Evolutionary conservation across 2,329 filamentous ascomycete genomes (phyloP).

Genomic region (Zelopaecilomyces penicillatus): DNA sequence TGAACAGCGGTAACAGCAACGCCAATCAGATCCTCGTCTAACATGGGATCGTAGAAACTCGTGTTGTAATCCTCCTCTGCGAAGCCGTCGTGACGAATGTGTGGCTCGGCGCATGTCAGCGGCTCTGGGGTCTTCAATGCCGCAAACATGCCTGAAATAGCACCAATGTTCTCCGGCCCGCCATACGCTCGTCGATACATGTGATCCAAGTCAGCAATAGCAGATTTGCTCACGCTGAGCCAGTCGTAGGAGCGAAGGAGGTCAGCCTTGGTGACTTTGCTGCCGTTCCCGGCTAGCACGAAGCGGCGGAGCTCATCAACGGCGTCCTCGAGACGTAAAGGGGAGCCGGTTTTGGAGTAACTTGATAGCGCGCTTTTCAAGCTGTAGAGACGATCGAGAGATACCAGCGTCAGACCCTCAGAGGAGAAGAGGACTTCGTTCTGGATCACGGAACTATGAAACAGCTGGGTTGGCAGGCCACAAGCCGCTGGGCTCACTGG

Average conservation of each 20-base stretch:
- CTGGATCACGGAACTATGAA: constrained; percentile 48
- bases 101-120: constrained; percentile 1
- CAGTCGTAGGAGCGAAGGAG: constrained; percentile 49
- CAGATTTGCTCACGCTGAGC: constrained; percentile 42
- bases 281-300: constrained; percentile 44
- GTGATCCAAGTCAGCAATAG: constrained; percentile 44
- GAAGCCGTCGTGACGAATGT: constrained; percentile 13
- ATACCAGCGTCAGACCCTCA: constrained; percentile 49
- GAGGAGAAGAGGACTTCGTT: constrained; percentile 54
- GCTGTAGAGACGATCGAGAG: constrained; percentile 55
- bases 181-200: constrained; percentile 52
- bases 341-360: constrained; percentile 41
- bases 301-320: constrained; percentile 55
- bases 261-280: constrained; percentile 40
- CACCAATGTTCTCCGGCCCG: constrained; percentile 35
- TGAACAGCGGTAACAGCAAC: constrained; percentile 18
- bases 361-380: constrained; percentile 53
- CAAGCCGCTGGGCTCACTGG: constrained; percentile 34
- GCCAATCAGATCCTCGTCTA: constrained; percentile 14
- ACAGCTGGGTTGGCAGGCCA: constrained; percentile 41
- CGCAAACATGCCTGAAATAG: constrained; percentile 32
- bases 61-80: constrained; percentile 15
- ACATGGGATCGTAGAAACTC: constrained; percentile 6
- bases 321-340: constrained; percentile 46
- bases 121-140: not conserved